These are phyloP conservation scores for Aspergillus sclerotiicarbonarius DNA, from an alignment of 495 filamentous ascomycete species.

Conservation along the genomic window DNA sequence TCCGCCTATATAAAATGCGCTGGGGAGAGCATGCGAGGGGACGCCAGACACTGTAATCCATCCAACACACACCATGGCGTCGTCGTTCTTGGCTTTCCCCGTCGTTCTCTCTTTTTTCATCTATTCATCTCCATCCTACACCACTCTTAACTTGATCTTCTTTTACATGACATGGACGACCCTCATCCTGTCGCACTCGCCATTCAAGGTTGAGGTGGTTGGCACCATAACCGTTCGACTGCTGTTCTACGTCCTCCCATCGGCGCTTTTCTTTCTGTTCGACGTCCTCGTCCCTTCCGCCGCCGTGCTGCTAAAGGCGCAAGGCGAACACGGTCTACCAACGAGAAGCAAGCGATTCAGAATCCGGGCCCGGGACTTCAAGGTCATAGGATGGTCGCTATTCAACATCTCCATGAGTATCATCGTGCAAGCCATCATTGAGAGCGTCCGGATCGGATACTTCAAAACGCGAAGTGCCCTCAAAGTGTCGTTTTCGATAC, in stretches of 20 bases:
- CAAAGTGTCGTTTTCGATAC: constrained; percentile 55
- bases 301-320: constrained; percentile 64
- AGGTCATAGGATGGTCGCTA: constrained; percentile 54
- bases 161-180: constrained; percentile 91
- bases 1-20: not conserved
- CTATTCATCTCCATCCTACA: constrained; percentile 23
- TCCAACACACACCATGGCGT: not conserved
- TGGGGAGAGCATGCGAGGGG: not conserved
- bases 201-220: constrained; percentile 72
- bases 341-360: constrained; percentile 47
- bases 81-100: not conserved
- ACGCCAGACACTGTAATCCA: not conserved
- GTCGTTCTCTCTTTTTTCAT: not conserved
- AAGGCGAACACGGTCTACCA: constrained; percentile 63
- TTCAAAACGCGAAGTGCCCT: constrained; percentile 54
- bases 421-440: constrained; percentile 55
- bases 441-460: constrained; percentile 50
- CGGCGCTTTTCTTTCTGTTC: constrained; percentile 69
- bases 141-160: constrained; percentile 80
- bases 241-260: constrained; percentile 71
- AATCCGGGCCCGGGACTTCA: constrained; percentile 31
- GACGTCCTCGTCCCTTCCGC: constrained; percentile 68
- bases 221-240: constrained; percentile 66
- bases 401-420: constrained; percentile 64
- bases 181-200: constrained; percentile 71